Evolutionary conservation across 139 green algal species (phyloP).

Genomic region (Yamagishiella unicocca): DNA sequence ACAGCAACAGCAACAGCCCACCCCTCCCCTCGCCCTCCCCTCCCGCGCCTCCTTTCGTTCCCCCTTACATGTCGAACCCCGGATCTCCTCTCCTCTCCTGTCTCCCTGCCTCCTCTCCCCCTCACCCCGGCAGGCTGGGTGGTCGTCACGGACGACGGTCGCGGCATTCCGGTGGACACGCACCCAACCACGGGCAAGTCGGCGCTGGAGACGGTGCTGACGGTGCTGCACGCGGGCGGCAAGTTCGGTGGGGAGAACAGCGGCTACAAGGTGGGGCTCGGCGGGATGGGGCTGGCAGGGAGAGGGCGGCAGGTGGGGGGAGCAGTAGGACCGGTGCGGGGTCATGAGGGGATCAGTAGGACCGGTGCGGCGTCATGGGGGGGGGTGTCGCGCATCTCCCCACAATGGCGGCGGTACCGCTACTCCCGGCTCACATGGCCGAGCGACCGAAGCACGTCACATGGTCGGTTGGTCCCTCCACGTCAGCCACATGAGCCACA

Average conservation of each 20-base stretch:
- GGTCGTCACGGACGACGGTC: constrained; percentile 90
- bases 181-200: constrained; percentile 92
- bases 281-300: not conserved
- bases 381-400: too few relatives aligned
- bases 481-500: too few relatives aligned
- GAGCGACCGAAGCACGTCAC: too few relatives aligned
- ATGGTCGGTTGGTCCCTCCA: too few relatives aligned
- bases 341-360: not conserved
- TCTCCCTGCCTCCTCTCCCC: not conserved
- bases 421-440: too few relatives aligned
- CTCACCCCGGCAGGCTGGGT: constrained; percentile 65
- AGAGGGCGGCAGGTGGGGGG: not conserved
- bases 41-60: too few relatives aligned
- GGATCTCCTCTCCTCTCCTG: not conserved
- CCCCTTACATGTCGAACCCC: not conserved
- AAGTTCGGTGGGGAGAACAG: constrained; percentile 94
- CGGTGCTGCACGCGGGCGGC: constrained; percentile 96
- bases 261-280: constrained; percentile 53
- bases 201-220: constrained; percentile 87
- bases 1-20: not conserved
- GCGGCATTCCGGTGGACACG: constrained; percentile 93
- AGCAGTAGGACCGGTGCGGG: not conserved
- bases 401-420: too few relatives aligned
- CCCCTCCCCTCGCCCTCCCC: not conserved
- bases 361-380: too few relatives aligned